Evolutionary conservation across 2,329 filamentous ascomycete genomes (phyloP).

Genomic region (Ophiocordyceps sinensis): DNA sequence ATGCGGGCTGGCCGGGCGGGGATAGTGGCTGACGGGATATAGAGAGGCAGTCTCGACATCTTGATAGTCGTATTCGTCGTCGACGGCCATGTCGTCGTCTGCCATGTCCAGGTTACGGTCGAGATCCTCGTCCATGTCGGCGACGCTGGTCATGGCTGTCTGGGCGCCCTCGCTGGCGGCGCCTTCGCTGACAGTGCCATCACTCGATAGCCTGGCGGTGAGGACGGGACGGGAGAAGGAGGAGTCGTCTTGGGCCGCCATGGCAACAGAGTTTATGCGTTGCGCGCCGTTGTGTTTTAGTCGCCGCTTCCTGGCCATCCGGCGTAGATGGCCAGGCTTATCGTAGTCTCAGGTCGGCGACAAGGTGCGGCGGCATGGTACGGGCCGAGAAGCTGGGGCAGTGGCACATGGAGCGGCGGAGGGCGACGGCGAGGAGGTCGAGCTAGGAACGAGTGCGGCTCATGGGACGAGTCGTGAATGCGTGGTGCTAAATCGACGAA

Average conservation of each 20-base stretch:
- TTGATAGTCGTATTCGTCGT: slow-evolving; percentile 16
- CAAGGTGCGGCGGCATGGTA: background rate
- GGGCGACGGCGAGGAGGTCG: no score
- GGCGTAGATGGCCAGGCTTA: slow-evolving; percentile 4
- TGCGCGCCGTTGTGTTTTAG: slow-evolving; percentile 12
- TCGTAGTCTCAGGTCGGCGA: slow-evolving; percentile 3
- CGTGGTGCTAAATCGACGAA: no score
- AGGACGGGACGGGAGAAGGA: background rate
- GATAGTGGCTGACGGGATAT: slow-evolving; percentile 27
- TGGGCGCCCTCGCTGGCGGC: slow-evolving; percentile 17
- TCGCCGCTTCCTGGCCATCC: slow-evolving; percentile 20
- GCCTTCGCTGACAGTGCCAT: slow-evolving; percentile 17
- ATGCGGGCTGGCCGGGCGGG: slow-evolving; percentile 18
- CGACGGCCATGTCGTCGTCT: slow-evolving; percentile 7
- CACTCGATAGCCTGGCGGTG: slow-evolving; percentile 15
- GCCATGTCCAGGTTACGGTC: slow-evolving; percentile 2
- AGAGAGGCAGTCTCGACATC: slow-evolving; percentile 25
- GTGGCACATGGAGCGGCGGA: no score
- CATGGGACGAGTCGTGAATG: no score
- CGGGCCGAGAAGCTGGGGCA: no score
- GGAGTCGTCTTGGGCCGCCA: background rate
- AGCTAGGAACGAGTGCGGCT: no score
- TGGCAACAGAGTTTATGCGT: background rate
- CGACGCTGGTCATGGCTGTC: slow-evolving; percentile 23
- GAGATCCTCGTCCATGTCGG: slow-evolving; percentile 9